A percentile compares a stretch with the other conserved stretches of the same genome.
Evolutionary conservation across 257 asterid species (phyloP).

Genomic region (Solanum acaule): DNA sequence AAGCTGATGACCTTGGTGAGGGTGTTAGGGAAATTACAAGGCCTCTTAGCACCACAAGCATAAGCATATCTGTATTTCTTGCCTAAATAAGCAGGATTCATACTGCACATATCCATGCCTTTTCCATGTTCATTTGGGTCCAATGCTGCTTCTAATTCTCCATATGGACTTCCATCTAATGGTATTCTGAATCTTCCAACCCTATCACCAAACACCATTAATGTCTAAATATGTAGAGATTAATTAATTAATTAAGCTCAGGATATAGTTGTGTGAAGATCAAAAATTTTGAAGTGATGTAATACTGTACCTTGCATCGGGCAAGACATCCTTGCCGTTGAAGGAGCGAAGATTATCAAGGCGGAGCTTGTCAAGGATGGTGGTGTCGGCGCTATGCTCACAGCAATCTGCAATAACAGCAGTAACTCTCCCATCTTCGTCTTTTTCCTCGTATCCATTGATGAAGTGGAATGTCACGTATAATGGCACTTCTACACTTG

Average conservation of each 20-base stretch:
- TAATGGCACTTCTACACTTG: conserved; percentile 90
- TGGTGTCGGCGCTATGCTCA: conserved; percentile 77
- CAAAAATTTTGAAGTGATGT: background rate
- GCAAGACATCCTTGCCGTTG: conserved; percentile 62
- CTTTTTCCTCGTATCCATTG: conserved; percentile 92
- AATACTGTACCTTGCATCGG: conserved; percentile 61
- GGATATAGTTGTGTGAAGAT: no score
- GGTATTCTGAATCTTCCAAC: conserved; percentile 88
- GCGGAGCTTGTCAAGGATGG: conserved; percentile 67
- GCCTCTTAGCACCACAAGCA: conserved; percentile 94
- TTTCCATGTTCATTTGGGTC: conserved; percentile 85
- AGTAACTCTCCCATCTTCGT: conserved; percentile 68
- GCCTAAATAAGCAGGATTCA: conserved; percentile 64
- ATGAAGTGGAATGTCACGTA: conserved; percentile 86
- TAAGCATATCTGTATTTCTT: conserved; percentile 80
- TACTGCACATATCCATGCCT: conserved; percentile 97
- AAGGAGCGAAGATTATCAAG: conserved; percentile 61
- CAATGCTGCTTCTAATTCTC: conserved; percentile 75
- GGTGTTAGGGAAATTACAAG: conserved; percentile 94
- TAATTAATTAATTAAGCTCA: no score
- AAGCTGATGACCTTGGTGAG: conserved; percentile 64
- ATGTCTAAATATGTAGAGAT: no score
- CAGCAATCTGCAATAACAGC: conserved; percentile 85
- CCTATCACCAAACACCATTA: conserved; percentile 17
- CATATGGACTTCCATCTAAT: conserved; percentile 67